phyloP scores from a whole-genome alignment of 2,329 filamentous ascomycete species.

The Pezicula neosporulosa region DNA sequence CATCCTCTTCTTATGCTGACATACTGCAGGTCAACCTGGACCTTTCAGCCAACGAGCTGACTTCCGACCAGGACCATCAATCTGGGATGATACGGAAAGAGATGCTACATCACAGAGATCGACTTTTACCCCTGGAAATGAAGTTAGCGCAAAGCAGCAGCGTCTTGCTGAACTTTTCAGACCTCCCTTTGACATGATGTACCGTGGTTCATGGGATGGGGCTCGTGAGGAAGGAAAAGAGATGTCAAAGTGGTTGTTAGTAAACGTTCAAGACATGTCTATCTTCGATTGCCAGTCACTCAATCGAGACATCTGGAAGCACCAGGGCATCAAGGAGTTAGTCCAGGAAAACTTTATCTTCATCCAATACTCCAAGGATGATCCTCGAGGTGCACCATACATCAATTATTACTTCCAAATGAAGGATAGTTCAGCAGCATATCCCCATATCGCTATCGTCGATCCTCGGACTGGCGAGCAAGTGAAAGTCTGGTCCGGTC shows the following conservation, averaged over 20 bases:
- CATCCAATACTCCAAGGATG: conserved; percentile 87
- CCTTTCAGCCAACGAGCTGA: conserved; percentile 63
- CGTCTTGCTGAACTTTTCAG: conserved; percentile 89
- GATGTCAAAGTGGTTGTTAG: conserved; percentile 87
- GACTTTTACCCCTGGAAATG: conserved; percentile 58
- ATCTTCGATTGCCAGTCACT: conserved; percentile 93
- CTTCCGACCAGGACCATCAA: conserved; percentile 34
- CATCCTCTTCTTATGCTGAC: neutral
- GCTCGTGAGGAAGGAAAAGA: conserved; percentile 84
- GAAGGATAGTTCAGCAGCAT: conserved; percentile 80
- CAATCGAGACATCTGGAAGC: conserved; percentile 96
- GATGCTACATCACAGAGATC: conserved; percentile 47
- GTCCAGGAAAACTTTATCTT: conserved; percentile 93
- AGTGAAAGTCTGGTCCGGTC: conserved; percentile 92
- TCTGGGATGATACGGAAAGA: conserved; percentile 43
- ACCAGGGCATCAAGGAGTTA: conserved; percentile 71
- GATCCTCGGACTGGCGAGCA: conserved; percentile 95
- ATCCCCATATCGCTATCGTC: conserved; percentile 92
- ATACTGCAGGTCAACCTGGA: conserved; percentile 43
- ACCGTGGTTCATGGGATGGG: conserved; percentile 73
- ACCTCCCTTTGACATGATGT: conserved; percentile 89
- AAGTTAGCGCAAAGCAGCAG: conserved; percentile 67
- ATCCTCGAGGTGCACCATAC: conserved; percentile 74
- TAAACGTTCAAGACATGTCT: conserved; percentile 91
- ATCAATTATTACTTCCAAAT: conserved; percentile 84